phyloP scores from a whole-genome alignment of 306 rosid genomes.

The Gleditsia sinensis region DNA sequence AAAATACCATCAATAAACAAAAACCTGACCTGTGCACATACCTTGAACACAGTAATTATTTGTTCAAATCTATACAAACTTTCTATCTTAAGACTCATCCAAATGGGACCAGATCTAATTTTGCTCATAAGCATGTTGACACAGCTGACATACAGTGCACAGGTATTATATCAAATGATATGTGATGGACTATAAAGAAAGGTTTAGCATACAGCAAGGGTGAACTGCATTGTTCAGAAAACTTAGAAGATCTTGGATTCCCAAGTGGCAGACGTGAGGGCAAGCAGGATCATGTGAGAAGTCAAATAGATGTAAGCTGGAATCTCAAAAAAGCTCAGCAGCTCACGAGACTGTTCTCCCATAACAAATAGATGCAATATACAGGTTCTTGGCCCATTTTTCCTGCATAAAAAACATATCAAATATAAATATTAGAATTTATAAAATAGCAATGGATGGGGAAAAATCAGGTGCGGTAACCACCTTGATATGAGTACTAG shows the following conservation, averaged over 20 bases:
- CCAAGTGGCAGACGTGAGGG: slow-evolving; percentile 28
- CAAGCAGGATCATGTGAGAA: slow-evolving; percentile 4
- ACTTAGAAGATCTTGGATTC: slow-evolving; percentile 31
- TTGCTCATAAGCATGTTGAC: slow-evolving; percentile 41
- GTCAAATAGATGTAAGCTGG: slow-evolving; percentile 31
- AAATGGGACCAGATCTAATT: slow-evolving; percentile 41
- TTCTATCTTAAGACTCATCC: slow-evolving; percentile 33
- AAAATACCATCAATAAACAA: slow-evolving; percentile 38
- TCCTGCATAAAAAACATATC: slow-evolving; percentile 56
- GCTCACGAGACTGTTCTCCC: slow-evolving; percentile 79
- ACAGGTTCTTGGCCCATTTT: slow-evolving; percentile 86
- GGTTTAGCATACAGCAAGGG: slow-evolving; percentile 58
- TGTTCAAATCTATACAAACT: slow-evolving; percentile 52
- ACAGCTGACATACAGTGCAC: slow-evolving; percentile 57
- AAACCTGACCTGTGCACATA: slow-evolving; percentile 46
- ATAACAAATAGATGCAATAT: slow-evolving; percentile 75
- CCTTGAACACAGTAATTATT: slow-evolving; percentile 48
- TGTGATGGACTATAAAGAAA: slow-evolving; percentile 46
- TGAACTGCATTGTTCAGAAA: slow-evolving; percentile 44
- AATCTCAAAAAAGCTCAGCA: slow-evolving; percentile 25
- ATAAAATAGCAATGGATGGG: background rate
- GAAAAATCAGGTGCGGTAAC: background rate
- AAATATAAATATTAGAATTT: slow-evolving; percentile 15
- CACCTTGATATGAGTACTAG: slow-evolving; percentile 83
- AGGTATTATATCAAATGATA: slow-evolving; percentile 46